Evolutionary conservation across 75 land plant species (phyloP), one percentile per base, ranked within the genome.

Genomic region (Isoetes taiwanensis): DNA sequence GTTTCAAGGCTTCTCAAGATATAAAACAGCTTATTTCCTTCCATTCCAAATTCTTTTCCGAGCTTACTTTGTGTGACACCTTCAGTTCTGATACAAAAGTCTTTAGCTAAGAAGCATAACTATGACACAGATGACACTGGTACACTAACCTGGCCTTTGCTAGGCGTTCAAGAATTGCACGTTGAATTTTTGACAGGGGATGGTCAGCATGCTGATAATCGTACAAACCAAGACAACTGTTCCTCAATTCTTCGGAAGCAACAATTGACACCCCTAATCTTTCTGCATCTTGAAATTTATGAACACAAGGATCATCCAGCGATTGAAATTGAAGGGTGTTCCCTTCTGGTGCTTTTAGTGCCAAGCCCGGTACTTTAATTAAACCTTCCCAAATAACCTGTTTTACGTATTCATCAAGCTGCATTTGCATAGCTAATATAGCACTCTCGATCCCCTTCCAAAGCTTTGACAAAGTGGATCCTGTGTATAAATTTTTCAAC

Each of bases 21-120:
- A 60, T 82, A 94, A 66, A 89, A 89, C 19, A 94, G 55, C 46
- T 85, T 80, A 27, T 85, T 94, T 30, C 86, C 96, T 37, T 68
- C 73, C 8, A 78, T 76, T 14, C 74, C 75, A 55, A 89, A 80
- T 52, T 82, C 96, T 61, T 82, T 89, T 3, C 75, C 79, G 34
- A 94, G 76, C 56, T 94, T 69, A 63, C 58, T 80, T 69, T 88
- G 99, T 26, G 96, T 85, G n/a, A 94, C 35, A 27, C 99, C 99
- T 56, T 80, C 72, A n/a, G 68, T 66, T 64, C 96, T 94, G 76
- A 79, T 35, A 31, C 16, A 54, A 50, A 55, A 25, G 30, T 16
- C 23, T 17, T 10, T 27, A 43, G n/a, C n/a, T n/a, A n/a, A n/a
- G n/a, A n/a, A n/a, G n/a, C n/a, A n/a, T n/a, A n/a, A n/a, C n/a